A percentile compares a stretch with the other conserved stretches of the same genome.
These are phyloP conservation scores for Blastobotrys raffinosifermentans DNA, from an alignment of 1,139 yeast genomes.

Conservation along the genomic window DNA sequence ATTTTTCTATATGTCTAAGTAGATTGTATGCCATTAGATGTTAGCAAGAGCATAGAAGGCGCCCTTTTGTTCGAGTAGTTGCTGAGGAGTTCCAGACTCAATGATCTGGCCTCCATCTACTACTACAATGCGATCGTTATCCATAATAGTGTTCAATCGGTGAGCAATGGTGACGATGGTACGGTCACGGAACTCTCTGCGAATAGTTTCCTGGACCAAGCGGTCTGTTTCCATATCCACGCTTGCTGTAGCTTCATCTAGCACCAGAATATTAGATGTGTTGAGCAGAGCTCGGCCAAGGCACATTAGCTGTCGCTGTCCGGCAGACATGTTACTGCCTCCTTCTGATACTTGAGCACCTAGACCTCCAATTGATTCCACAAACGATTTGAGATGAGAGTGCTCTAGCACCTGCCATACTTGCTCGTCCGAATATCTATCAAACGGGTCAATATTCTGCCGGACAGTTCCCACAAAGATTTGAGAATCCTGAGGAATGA, in stretches of 20 bases:
- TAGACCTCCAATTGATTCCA: slow-evolving; percentile 45
- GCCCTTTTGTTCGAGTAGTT: slow-evolving; percentile 28
- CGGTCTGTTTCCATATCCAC: slow-evolving; percentile 77
- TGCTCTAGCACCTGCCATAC: slow-evolving; percentile 70
- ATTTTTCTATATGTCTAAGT: background rate
- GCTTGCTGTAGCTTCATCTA: slow-evolving; percentile 85
- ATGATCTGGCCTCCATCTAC: slow-evolving; percentile 59
- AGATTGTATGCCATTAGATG: background rate
- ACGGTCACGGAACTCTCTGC: slow-evolving; percentile 54
- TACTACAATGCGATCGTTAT: slow-evolving; percentile 71
- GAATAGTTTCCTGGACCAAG: slow-evolving; percentile 67
- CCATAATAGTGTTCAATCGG: slow-evolving; percentile 74
- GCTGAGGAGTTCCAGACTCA: slow-evolving; percentile 51
- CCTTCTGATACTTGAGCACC: slow-evolving; percentile 53
- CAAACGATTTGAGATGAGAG: slow-evolving; percentile 76
- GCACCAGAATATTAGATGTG: slow-evolving; percentile 54
- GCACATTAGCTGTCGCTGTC: slow-evolving; percentile 73
- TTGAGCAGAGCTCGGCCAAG: slow-evolving; percentile 66
- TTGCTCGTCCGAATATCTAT: slow-evolving; percentile 42
- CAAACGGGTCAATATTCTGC: slow-evolving; percentile 62
- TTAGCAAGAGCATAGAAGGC: slow-evolving; percentile 21
- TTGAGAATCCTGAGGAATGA: slow-evolving; percentile 75
- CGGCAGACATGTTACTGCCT: slow-evolving; percentile 68
- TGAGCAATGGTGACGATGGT: slow-evolving; percentile 81
- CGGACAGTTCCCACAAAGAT: slow-evolving; percentile 61